A percentile compares a stretch with the other conserved stretches of the same genome.
These are phyloP conservation scores for Micromonas commoda DNA, from an alignment of 139 green algal species.

Conservation along the genomic window DNA sequence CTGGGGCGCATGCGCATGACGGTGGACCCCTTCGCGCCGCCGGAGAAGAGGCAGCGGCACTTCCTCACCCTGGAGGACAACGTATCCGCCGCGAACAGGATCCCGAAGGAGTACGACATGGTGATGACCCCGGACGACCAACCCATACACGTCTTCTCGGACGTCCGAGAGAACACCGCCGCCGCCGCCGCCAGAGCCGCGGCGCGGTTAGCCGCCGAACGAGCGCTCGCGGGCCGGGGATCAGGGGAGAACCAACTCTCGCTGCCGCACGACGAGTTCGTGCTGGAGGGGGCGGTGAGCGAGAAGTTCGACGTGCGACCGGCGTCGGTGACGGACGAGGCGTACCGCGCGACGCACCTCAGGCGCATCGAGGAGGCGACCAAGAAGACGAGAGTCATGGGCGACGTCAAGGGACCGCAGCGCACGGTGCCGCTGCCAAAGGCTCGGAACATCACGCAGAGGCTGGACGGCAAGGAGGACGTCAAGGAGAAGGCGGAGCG, in stretches of 20 bases:
- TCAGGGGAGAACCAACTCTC: background rate
- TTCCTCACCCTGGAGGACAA: background rate
- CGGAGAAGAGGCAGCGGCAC: background rate
- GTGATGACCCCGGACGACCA: background rate
- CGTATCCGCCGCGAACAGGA: background rate
- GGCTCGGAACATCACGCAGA: background rate
- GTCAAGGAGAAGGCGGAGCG: background rate
- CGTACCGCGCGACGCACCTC: background rate
- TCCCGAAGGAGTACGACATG: constrained; percentile 10
- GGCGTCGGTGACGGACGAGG: background rate
- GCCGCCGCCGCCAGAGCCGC: background rate
- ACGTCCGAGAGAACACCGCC: background rate
- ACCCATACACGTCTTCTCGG: constrained; percentile 21
- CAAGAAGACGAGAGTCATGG: background rate
- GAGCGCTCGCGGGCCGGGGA: background rate
- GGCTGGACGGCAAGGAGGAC: background rate
- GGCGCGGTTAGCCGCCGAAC: background rate
- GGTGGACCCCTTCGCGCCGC: constrained; percentile 10
- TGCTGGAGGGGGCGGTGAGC: background rate
- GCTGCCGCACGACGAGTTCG: background rate
- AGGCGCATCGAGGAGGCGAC: background rate
- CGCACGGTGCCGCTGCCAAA: constrained; percentile 4
- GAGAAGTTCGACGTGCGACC: constrained; percentile 22
- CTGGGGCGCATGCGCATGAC: background rate
- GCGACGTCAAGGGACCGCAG: background rate